Evolutionary conservation across 2,329 filamentous ascomycete species (phyloP).

Genomic region (Aspergillus nomiae): DNA sequence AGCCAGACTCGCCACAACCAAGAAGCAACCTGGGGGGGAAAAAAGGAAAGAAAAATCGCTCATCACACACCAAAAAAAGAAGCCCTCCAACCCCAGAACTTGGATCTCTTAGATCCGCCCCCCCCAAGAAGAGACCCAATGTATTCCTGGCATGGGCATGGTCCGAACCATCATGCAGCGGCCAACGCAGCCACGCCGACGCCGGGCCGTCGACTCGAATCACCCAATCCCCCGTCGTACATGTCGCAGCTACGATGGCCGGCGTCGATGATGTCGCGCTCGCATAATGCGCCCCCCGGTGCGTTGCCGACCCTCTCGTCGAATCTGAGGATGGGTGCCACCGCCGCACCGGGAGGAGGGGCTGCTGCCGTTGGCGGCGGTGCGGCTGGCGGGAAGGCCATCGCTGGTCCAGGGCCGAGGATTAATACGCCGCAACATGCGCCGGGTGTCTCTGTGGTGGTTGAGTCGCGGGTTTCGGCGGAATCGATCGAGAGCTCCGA

Average conservation of each 20-base stretch:
- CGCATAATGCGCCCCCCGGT: slow-evolving; percentile 15
- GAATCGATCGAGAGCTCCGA: slow-evolving; percentile 20
- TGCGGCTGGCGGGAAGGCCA: background rate
- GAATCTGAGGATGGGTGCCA: slow-evolving; percentile 16
- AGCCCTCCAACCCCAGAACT: background rate
- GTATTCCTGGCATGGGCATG: slow-evolving; percentile 22
- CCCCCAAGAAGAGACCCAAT: slow-evolving; percentile 7
- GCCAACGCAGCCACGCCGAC: slow-evolving; percentile 1
- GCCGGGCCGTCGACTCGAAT: slow-evolving; percentile 9
- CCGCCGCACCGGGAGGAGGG: slow-evolving; percentile 2
- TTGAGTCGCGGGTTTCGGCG: slow-evolving; percentile 14
- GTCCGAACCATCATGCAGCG: slow-evolving; percentile 8
- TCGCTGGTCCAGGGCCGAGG: background rate
- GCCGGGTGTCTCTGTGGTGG: slow-evolving; percentile 18
- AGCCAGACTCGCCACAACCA: background rate
- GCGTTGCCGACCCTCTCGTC: slow-evolving; percentile 23
- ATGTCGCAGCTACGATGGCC: slow-evolving; percentile 30
- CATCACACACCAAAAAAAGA: background rate
- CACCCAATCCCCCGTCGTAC: slow-evolving; percentile 16
- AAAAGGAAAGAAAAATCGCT: background rate
- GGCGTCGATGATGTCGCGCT: slow-evolving; percentile 25
- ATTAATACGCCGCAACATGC: background rate
- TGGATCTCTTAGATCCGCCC: background rate
- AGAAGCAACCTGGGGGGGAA: background rate
- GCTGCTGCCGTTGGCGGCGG: background rate